Percentiles rank a stretch among this genome's conserved stretches.
Evolutionary conservation across 2,329 filamentous ascomycete species (phyloP).

Genomic region (Lasiodiplodia hormozganensis): DNA sequence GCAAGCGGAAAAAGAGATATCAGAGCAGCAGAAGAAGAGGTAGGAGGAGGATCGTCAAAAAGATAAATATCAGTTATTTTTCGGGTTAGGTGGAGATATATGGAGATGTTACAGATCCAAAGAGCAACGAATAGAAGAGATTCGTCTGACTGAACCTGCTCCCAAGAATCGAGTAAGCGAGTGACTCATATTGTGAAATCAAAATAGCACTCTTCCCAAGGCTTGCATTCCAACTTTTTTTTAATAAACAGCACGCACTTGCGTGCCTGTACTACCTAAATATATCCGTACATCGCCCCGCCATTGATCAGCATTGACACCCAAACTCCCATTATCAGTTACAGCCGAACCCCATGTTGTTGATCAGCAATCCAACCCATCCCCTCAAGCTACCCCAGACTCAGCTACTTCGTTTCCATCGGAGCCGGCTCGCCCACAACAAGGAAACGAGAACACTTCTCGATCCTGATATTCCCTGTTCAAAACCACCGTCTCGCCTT

Average conservation of each 20-base stretch:
- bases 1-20: not conserved
- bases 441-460: too few relatives aligned
- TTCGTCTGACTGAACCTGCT: not conserved
- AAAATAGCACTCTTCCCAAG: not conserved
- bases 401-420: too few relatives aligned
- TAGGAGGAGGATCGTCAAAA: not conserved
- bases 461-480: not conserved
- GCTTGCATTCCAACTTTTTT: not conserved
- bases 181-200: not conserved
- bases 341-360: not conserved
- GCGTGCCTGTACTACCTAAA: not conserved
- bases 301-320: not conserved
- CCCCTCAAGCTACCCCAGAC: too few relatives aligned
- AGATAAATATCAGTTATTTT: not conserved
- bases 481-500: constrained; percentile 54
- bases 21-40: not conserved
- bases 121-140: not conserved
- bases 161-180: not conserved
- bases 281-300: not conserved
- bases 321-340: not conserved
- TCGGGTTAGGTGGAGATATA: not conserved
- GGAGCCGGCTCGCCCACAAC: too few relatives aligned
- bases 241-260: not conserved
- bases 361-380: not conserved
- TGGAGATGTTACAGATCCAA: not conserved